phyloP scores from a whole-genome alignment of 176 grass and related monocot species.

The Poa pratensis region DNA sequence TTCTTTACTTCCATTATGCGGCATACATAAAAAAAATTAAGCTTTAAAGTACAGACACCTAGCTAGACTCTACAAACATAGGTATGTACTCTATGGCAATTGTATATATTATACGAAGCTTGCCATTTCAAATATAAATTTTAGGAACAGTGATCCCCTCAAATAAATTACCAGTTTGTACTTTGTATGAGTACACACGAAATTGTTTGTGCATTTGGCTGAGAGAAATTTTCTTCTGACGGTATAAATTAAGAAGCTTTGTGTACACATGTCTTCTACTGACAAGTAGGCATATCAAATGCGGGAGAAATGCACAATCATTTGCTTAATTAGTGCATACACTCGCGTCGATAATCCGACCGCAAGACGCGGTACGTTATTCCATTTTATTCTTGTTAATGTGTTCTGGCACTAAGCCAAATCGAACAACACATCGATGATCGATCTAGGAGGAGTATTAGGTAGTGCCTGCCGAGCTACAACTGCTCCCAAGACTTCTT shows the following conservation, averaged over 20 bases:
- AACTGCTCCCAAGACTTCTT: neutral
- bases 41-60: neutral
- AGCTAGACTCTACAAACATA: neutral
- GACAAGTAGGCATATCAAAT: neutral
- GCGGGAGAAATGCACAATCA: neutral
- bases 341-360: neutral
- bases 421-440: neutral
- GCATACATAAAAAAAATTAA: neutral
- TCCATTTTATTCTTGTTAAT: neutral
- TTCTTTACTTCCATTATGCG: neutral
- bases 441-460: neutral
- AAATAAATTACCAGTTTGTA: neutral
- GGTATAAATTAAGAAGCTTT: neutral
- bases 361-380: neutral
- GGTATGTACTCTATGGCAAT: neutral
- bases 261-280: conserved; percentile 1
- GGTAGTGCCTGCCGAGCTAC: neutral
- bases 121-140: neutral
- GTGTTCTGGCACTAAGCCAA: neutral
- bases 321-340: neutral
- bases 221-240: neutral
- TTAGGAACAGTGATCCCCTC: neutral
- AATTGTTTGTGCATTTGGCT: neutral
- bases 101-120: neutral
- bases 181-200: neutral